Percentiles rank a stretch among this genome's conserved stretches.
Conservation (phyloP, 345 rosid genomes). For the Linum lewisii region DNA sequence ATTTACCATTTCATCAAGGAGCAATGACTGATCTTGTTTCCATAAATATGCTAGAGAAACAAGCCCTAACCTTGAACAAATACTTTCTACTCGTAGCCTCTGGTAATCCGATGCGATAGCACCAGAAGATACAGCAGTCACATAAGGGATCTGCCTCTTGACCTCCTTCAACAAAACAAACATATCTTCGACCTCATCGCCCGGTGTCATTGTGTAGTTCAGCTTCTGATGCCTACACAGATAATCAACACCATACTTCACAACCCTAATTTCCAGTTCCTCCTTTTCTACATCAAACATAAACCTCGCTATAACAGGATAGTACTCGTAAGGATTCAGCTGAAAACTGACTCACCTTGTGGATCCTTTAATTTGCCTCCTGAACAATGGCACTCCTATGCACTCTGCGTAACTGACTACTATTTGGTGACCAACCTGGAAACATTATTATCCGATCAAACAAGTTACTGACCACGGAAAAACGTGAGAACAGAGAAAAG, state of each 20-base stretch:
- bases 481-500: background rate
- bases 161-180: conserved; percentile 69
- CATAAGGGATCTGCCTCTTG: conserved; percentile 69
- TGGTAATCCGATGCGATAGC: conserved; percentile 98
- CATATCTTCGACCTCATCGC: conserved; percentile 97
- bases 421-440: conserved; percentile 90
- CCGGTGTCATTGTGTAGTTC: conserved; percentile 52
- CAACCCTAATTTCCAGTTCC: background rate
- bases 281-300: conserved; percentile 13
- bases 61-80: conserved; percentile 97
- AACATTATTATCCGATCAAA: background rate
- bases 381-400: conserved; percentile 77
- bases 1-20: conserved; percentile 91
- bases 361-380: conserved; percentile 75
- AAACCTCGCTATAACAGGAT: background rate
- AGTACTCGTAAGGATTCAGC: background rate
- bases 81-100: conserved; percentile 84
- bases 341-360: conserved; percentile 52
- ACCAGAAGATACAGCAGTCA: conserved; percentile 83
- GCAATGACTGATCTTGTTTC: conserved; percentile 94
- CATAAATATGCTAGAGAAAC: conserved; percentile 94
- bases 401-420: conserved; percentile 78
- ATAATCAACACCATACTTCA: conserved; percentile 2
- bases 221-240: conserved; percentile 57
- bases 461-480: no score